Percentiles rank a stretch among this genome's conserved stretches.
phyloP scores from a whole-genome alignment of 1,284 basidiomycete species.

The Dichomitus squalens region DNA sequence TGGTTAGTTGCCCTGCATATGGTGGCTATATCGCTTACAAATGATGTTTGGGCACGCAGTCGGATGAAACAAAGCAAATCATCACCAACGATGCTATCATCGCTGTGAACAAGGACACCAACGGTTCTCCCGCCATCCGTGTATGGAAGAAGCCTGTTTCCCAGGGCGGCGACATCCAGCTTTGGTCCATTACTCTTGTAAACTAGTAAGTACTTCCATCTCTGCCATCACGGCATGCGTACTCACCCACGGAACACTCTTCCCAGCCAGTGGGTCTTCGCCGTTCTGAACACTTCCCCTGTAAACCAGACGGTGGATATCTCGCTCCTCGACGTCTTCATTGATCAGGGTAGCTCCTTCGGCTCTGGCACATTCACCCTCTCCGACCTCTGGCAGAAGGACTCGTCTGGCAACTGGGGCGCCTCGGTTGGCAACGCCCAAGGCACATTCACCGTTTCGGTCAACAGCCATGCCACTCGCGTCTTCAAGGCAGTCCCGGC shows the following conservation, averaged over 20 bases:
- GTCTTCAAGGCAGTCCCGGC: slow-evolving; percentile 34
- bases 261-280: slow-evolving; percentile 35
- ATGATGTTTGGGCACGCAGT: slow-evolving; percentile 21
- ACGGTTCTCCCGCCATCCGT: slow-evolving; percentile 32
- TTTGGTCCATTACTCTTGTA: slow-evolving; percentile 35
- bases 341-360: slow-evolving; percentile 34
- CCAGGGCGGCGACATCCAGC: slow-evolving; percentile 34
- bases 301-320: slow-evolving; percentile 35
- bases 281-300: slow-evolving; percentile 40
- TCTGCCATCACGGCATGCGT: not conserved
- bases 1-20: slow-evolving; percentile 24
- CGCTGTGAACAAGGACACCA: slow-evolving; percentile 37
- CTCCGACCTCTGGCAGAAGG: slow-evolving; percentile 43
- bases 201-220: slow-evolving; percentile 31
- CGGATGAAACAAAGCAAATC: slow-evolving; percentile 36
- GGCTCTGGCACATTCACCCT: slow-evolving; percentile 34
- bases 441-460: slow-evolving; percentile 29
- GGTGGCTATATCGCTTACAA: not conserved
- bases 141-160: slow-evolving; percentile 33
- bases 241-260: not conserved
- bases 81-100: slow-evolving; percentile 41
- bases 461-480: slow-evolving; percentile 35
- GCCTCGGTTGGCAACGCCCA: slow-evolving; percentile 31
- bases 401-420: slow-evolving; percentile 37
- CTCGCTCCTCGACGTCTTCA: slow-evolving; percentile 37